A percentile compares a stretch with the other conserved stretches of the same genome.
These are phyloP conservation scores for Chlamydomonas asymmetrica DNA, from an alignment of 139 green algal genomes.

Conservation along the genomic window DNA sequence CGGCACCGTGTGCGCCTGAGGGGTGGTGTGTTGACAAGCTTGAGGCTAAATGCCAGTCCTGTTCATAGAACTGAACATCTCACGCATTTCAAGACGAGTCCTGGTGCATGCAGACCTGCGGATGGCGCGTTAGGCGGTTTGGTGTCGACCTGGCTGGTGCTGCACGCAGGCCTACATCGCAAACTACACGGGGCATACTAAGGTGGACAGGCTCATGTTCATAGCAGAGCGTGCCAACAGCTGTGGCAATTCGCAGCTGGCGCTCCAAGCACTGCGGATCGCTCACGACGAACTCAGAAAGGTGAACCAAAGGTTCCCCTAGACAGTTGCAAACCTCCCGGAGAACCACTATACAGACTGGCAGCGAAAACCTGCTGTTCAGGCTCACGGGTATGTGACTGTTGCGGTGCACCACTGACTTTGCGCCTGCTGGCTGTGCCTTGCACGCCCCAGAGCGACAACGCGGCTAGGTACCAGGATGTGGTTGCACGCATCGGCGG, in stretches of 20 bases:
- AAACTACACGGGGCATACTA: constrained; percentile 71
- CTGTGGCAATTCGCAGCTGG: constrained; percentile 49
- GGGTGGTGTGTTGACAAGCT: too few species aligned
- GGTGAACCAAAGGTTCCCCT: too few species aligned
- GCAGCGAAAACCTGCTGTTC: too few species aligned
- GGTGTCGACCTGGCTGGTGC: background rate
- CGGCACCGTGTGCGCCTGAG: too few species aligned
- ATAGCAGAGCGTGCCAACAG: constrained; percentile 68
- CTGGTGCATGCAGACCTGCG: background rate
- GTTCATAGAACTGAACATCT: too few species aligned
- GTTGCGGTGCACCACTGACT: too few species aligned
- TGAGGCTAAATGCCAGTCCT: too few species aligned
- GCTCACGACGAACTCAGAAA: constrained; percentile 74
- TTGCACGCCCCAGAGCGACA: constrained; percentile 49
- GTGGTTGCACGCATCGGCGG: constrained; percentile 46
- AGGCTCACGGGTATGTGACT: too few species aligned
- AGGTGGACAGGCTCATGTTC: constrained; percentile 75
- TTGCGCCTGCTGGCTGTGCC: too few species aligned
- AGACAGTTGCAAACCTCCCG: too few species aligned
- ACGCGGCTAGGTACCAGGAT: constrained; percentile 48
- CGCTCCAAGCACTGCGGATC: constrained; percentile 78
- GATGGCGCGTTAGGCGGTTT: background rate
- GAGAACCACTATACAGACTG: too few species aligned
- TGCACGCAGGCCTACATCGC: constrained; percentile 67
- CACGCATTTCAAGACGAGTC: too few species aligned